These are phyloP conservation scores for Lachnellula cervina DNA, from an alignment of 2,329 filamentous ascomycete genomes.

Conservation along the genomic window DNA sequence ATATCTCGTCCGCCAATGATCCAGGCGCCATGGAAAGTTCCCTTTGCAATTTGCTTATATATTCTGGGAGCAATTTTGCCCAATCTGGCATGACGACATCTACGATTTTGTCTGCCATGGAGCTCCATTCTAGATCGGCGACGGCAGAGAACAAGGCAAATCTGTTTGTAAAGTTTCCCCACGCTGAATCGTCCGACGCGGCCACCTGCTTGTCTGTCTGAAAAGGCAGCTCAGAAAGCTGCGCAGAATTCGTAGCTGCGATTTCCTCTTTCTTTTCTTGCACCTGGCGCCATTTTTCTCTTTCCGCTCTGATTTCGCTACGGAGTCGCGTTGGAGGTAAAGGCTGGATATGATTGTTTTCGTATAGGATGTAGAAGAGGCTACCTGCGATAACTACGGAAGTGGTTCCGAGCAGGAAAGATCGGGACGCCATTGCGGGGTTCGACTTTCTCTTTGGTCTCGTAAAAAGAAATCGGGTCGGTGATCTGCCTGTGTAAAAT, in stretches of 20 bases:
- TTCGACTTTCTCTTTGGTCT: constrained; percentile 15
- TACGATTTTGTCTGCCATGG: constrained; percentile 55
- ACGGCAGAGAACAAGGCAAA: constrained; percentile 44
- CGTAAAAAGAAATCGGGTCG: constrained; percentile 16
- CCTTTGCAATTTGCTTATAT: constrained; percentile 75
- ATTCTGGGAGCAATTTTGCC: constrained; percentile 70
- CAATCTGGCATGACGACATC: constrained; percentile 76
- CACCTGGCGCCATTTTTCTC: constrained; percentile 12
- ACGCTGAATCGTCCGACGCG: constrained; percentile 26
- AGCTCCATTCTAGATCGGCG: constrained; percentile 51
- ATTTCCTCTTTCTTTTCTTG: constrained; percentile 20
- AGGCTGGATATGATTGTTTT: constrained; percentile 29
- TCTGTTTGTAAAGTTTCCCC: constrained; percentile 26
- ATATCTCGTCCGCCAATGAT: constrained; percentile 87
- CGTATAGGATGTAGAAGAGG: constrained; percentile 29
- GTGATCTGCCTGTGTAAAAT: neutral
- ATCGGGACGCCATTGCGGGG: constrained; percentile 17
- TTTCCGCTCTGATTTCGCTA: constrained; percentile 19
- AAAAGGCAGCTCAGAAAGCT: constrained; percentile 25
- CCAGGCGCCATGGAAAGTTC: constrained; percentile 85
- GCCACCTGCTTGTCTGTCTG: constrained; percentile 10
- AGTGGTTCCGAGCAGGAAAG: constrained; percentile 20
- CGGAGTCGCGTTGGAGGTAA: constrained; percentile 28
- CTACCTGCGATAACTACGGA: constrained; percentile 22
- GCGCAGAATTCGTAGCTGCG: constrained; percentile 21